A percentile compares a stretch with the other conserved stretches of the same genome.
These are phyloP conservation scores for Starmerella etchellsii DNA, from an alignment of 805 yeast species.

Conservation along the genomic window DNA sequence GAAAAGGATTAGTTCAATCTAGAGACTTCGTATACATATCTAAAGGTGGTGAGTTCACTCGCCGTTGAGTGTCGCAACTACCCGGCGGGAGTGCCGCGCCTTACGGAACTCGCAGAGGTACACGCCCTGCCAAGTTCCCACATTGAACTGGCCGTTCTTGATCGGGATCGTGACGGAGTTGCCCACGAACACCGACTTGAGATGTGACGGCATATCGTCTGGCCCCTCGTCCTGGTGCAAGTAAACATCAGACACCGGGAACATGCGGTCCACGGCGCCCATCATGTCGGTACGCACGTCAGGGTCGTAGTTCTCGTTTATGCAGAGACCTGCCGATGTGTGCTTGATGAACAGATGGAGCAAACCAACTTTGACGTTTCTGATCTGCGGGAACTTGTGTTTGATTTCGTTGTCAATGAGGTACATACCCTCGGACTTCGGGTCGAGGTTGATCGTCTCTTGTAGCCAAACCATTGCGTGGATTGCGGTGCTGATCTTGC, in stretches of 20 bases:
- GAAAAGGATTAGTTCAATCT: too few relatives aligned
- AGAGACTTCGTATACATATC: too few relatives aligned
- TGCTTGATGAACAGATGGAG: slow-evolving; percentile 61
- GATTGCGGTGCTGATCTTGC: too few relatives aligned
- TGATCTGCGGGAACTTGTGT: slow-evolving; percentile 44
- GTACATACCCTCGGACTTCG: slow-evolving; percentile 52
- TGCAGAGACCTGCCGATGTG: slow-evolving; percentile 63
- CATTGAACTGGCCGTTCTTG: slow-evolving; percentile 48
- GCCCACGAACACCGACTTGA: slow-evolving; percentile 48
- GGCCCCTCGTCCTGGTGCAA: slow-evolving; percentile 60
- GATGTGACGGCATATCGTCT: slow-evolving; percentile 79
- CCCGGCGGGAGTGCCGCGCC: slow-evolving; percentile 47
- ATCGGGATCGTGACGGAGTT: slow-evolving; percentile 57
- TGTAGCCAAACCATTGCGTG: background rate
- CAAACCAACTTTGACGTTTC: slow-evolving; percentile 47
- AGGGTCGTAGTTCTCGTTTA: slow-evolving; percentile 71
- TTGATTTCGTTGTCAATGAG: slow-evolving; percentile 57
- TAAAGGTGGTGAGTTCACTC: slow-evolving; percentile 21
- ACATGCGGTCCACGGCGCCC: slow-evolving; percentile 47
- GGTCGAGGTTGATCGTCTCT: too few relatives aligned
- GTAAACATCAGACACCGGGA: slow-evolving; percentile 50
- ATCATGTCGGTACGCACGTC: slow-evolving; percentile 63
- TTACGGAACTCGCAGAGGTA: slow-evolving; percentile 63
- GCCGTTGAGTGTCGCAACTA: slow-evolving; percentile 67
- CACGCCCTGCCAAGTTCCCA: slow-evolving; percentile 82